Conservation (phyloP, 225 moss, liverwort and hornwort genomes). For the Ulota crispa region DNA sequence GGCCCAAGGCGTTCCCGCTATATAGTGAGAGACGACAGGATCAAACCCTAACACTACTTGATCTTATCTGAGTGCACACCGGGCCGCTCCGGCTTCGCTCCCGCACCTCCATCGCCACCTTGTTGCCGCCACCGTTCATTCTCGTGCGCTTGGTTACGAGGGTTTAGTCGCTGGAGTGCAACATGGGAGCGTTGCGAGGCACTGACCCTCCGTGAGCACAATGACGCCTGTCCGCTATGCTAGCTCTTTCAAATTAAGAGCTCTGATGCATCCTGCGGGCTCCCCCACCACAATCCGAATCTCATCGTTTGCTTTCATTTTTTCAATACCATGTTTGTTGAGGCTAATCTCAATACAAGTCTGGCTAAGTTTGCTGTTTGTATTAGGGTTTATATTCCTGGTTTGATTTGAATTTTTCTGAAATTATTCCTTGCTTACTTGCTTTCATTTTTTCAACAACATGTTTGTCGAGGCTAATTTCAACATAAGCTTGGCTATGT, state of each 20-base stretch:
- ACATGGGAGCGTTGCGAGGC: neutral
- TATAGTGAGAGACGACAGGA: fast-evolving
- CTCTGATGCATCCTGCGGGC: constrained; percentile 44
- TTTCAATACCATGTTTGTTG: neutral
- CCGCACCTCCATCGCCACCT: neutral
- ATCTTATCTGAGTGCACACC: constrained; percentile 48
- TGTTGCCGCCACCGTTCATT: constrained; percentile 28
- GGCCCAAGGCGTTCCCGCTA: neutral
- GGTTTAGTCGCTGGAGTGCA: constrained; percentile 4
- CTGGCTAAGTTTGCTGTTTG: no score
- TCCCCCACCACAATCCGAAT: neutral
- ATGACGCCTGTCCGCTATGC: constrained; percentile 48
- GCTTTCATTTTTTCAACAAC: no score
- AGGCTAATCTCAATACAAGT: neutral
- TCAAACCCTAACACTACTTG: constrained; percentile 29
- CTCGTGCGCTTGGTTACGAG: constrained; percentile 34
- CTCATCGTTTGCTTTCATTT: neutral
- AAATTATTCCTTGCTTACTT: no score
- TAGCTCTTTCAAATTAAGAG: constrained; percentile 33
- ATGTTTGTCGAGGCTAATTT: no score
- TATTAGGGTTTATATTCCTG: neutral
- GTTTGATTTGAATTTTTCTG: neutral
- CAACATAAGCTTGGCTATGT: no score
- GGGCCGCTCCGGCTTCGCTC: neutral
- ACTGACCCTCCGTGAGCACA: neutral